phyloP scores from a whole-genome alignment of 257 asterid species.

The Fraxinus quadrangulata region DNA sequence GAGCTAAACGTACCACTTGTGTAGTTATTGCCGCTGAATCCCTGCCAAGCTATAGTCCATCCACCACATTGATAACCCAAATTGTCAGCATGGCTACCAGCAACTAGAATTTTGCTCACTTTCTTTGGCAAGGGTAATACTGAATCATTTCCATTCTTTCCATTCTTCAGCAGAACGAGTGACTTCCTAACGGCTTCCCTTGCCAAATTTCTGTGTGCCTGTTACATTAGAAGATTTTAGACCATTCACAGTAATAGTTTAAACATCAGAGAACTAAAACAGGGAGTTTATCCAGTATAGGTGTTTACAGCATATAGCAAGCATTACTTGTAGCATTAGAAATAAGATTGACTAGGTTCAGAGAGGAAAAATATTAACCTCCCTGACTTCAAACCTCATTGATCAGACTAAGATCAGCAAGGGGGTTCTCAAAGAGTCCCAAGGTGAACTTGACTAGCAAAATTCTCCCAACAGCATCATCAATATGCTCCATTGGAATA shows the following conservation, averaged over 20 bases:
- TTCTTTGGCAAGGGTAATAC: slow-evolving; percentile 75
- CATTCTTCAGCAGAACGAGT: slow-evolving; percentile 83
- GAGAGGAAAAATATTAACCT: slow-evolving; percentile 13
- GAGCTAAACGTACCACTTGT: slow-evolving; percentile 52
- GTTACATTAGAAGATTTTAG: slow-evolving; percentile 26
- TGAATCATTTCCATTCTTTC: slow-evolving; percentile 53
- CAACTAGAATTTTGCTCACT: slow-evolving; percentile 63
- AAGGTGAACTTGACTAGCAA: slow-evolving; percentile 73
- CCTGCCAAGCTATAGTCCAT: slow-evolving; percentile 90
- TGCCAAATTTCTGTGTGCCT: slow-evolving; percentile 81
- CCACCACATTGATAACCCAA: slow-evolving; percentile 94
- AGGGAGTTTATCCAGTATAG: not conserved
- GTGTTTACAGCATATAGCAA: not conserved
- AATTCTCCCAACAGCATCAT: slow-evolving; percentile 85
- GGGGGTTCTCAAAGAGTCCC: slow-evolving; percentile 88
- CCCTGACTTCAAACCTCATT: slow-evolving; percentile 85
- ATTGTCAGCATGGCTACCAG: slow-evolving; percentile 88
- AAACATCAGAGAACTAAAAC: not conserved
- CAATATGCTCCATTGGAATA: slow-evolving; percentile 66
- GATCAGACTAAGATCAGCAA: slow-evolving; percentile 75
- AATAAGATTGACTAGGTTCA: slow-evolving; percentile 1
- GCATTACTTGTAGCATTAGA: not conserved
- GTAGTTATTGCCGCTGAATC: slow-evolving; percentile 67
- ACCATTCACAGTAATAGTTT: slow-evolving; percentile 2
- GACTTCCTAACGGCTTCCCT: slow-evolving; percentile 91